phyloP scores from a whole-genome alignment of 73 alveolate genomes.

The Tetrahymena thermophila region DNA sequence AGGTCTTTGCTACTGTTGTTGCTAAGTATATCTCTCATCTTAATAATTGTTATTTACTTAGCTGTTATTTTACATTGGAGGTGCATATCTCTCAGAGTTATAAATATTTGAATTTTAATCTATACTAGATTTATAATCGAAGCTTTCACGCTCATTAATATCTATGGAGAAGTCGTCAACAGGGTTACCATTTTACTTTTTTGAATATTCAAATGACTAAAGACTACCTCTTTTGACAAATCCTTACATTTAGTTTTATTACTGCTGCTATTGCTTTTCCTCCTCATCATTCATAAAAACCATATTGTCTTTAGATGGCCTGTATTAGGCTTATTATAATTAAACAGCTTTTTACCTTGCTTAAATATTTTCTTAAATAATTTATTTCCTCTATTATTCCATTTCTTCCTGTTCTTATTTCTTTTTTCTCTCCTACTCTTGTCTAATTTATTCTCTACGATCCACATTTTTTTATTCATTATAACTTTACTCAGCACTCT shows the following conservation, averaged over 20 bases:
- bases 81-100: not conserved
- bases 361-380: slow-evolving; percentile 8
- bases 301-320: slow-evolving; percentile 30
- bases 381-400: slow-evolving; percentile 6
- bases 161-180: not conserved
- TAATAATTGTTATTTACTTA: not conserved
- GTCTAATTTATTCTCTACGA: not conserved
- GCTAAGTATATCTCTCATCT: not conserved
- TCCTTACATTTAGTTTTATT: not conserved
- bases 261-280: not conserved
- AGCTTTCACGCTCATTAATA: not conserved
- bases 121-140: slow-evolving; percentile 14
- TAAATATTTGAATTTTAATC: not conserved
- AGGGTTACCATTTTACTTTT: not conserved
- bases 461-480: not conserved
- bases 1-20: not conserved
- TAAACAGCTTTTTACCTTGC: slow-evolving; percentile 20
- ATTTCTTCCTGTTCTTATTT: slow-evolving; percentile 2
- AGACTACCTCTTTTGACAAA: not conserved
- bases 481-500: not conserved
- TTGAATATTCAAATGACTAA: not conserved
- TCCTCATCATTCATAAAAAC: not conserved
- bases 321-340: slow-evolving; percentile 19
- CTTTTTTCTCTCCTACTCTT: slow-evolving; percentile 16
- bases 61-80: not conserved